Base-by-base conservation (phyloP, 768 basidiomycete genomes). In the Auricularia cornea region DNA sequence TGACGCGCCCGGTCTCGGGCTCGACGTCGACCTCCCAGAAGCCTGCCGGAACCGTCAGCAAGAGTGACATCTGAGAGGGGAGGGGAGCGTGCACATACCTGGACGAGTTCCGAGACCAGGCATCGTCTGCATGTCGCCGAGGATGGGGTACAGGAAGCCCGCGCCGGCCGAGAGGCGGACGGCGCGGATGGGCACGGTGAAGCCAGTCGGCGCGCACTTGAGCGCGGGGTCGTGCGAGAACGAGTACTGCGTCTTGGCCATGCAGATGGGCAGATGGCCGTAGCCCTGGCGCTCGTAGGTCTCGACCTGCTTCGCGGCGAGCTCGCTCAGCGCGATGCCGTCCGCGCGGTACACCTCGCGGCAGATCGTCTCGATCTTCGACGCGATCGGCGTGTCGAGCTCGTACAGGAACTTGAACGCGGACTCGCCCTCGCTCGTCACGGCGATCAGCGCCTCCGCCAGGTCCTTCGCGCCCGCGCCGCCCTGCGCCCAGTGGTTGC, bases 91-190 rank as follows among this genome's bases (percentile, higher is more conserved):
- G 54, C 35, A 64, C 77, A 68, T 63, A 86, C 90, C 92, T 73
- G 94, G 94, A 65, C 94, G 86, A 64, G 93, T 97, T 29, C 88
- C 92, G 48, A 97, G 83, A 68, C 94, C 96, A 52, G 96, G 96
- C 93, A 99, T 96, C 62, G 94, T 98, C 74, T 92, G 90, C 92
- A 99, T 98, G 73, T 95, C 93, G 41, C 91, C 92, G n/a, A 91
- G 81, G 66, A 98, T 83, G 28, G 96, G 95, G 75, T 95, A 97
- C 66, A 98, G 77, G 86, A 98, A 98, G 29, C 92, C 92, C 63
- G 95, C 94, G 51, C 96, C 96, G 4, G 94, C 97, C 6, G 92
- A 90, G 26, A 96, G 77, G 57, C 90, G 81, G 56, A 98, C 90
- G 62, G 87, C 85, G 33, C 92, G 86, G 72, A 99, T 93, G 29